Base-by-base conservation (phyloP, 2,329 filamentous ascomycete genomes). In the Orbilia quercus region DNA sequence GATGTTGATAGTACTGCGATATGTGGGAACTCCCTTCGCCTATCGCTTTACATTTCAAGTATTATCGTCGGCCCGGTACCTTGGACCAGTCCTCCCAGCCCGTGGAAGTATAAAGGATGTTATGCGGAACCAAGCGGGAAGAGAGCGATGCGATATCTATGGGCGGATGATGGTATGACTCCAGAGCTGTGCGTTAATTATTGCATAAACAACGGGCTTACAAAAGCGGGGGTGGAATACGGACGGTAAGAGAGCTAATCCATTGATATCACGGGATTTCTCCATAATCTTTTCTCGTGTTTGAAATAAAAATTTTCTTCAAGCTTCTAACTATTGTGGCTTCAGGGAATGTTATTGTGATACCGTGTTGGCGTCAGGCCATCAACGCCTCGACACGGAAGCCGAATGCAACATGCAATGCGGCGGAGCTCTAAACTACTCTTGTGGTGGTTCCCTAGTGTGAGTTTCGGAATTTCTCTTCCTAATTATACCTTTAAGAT, bases 331-430 rank as follows among this genome's bases (percentile, higher is more conserved):
- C 28, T 16, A 2, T 1, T 50, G 28, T 31, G 28, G 28, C 28
- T 23, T 3, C 25, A 50, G 47, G 16, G 47, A 50, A 50, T 50
- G 47, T 25, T 25, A 28, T 23, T 50, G 25, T 28, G 47, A 50
- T 28, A 50, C 20, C 7, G 47, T 28, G 16, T 28, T 50, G 22
- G 47, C 18, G 14, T 25, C 47, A n/a, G 47, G 47, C 28, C 22
- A 23, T 25, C 25, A 28, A 28, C 22, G 22, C 22, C 18, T 23
- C 7, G 47, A 23, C 18, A 23, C 47, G 18, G 47, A 50, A n/a
- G 47, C 7, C 2, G 6, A 11, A 7, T 50, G 47, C 47, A 50
- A 50, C 14, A 50, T 25, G 20, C 18, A 23, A 7, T 50, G 47
- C 47, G 22, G 22, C 12, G 47, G 47, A 23, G 47, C 22, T 50